Evolutionary conservation across 352 stramenopile species (phyloP).

Genomic region (Albugo candida): DNA sequence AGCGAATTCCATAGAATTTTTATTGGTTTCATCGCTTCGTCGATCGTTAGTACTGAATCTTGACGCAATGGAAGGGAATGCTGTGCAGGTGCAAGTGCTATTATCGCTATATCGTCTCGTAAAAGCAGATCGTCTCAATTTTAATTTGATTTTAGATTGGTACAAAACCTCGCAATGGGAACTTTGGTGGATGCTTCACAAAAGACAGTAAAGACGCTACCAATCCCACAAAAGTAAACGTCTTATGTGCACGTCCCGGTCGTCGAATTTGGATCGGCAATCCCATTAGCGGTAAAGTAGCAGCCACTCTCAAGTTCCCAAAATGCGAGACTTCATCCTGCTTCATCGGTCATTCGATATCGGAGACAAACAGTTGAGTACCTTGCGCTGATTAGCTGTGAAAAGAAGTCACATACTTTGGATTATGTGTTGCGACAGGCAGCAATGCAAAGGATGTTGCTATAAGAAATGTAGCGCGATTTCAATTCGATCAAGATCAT

Average conservation of each 20-base stretch:
- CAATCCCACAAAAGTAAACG: slow-evolving; percentile 29
- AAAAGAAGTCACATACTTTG: background rate
- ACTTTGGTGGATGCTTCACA: slow-evolving; percentile 69
- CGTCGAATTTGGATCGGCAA: slow-evolving; percentile 69
- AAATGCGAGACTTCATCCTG: no score
- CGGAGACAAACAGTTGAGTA: no score
- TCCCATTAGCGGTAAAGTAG: slow-evolving; percentile 49
- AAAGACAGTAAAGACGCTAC: slow-evolving; percentile 26
- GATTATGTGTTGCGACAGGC: slow-evolving; percentile 3
- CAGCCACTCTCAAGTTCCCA: slow-evolving; percentile 69
- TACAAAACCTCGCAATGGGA: slow-evolving; percentile 62
- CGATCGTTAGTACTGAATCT: slow-evolving; percentile 65
- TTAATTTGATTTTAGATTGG: slow-evolving; percentile 24
- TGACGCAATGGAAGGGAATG: slow-evolving; percentile 37
- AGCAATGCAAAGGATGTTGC: slow-evolving; percentile 55
- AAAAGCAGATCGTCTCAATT: background rate
- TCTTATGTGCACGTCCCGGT: slow-evolving; percentile 65
- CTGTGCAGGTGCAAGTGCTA: slow-evolving; percentile 21
- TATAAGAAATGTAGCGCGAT: slow-evolving; percentile 59
- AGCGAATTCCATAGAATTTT: slow-evolving; percentile 27
- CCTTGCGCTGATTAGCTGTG: no score
- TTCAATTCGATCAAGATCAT: slow-evolving; percentile 48
- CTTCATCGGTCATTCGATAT: no score
- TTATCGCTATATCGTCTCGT: background rate
- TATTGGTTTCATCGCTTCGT: slow-evolving; percentile 71